Base-by-base conservation (phyloP, 495 filamentous ascomycete species). In the Lasiosphaeriaceae sp. region DNA sequence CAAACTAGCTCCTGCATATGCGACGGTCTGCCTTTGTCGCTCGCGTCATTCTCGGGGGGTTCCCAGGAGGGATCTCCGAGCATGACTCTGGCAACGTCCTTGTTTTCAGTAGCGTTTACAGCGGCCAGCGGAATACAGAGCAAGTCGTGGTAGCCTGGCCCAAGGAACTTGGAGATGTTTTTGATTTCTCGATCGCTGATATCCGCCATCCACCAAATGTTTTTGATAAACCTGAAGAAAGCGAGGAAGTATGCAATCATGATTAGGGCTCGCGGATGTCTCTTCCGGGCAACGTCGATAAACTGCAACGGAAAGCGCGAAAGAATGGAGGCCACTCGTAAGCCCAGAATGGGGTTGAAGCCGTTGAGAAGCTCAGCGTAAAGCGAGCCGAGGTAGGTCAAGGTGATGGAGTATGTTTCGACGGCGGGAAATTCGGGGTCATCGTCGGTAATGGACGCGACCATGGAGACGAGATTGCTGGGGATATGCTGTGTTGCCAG, bases 201-300 rank as follows among this genome's bases (percentile, higher is more conserved):
- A 11, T 66, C 73, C 16, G 60, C 46, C 52, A 77, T 56, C 78
- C 80, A 82, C 80, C 78, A 82, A 16, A 62, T 41, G 0, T 55
- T 22, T 1, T 39, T 41, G 19, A 69, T 48, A 8, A 80, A 22
- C 58, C 76, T 77, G 7, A 67, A 43, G 50, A 80, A 79, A 24
- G 61, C 67, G 14, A 80, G 66, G 48, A 75, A 79, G 45, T 81
- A 56, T 1, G 78, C 75, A 5, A 81, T 26, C 14, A 83, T 74
- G 8, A 82, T 62, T 0, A 82, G 61, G 0, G 86, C 81, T 41
- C 85, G 78, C 0, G 84, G 82, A 35, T 77, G 69, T 11, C 71
- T 72, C 39, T 77, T 64, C 11, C 72, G 71, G 4, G 83, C 75
- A 21, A 83, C 68, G 0, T 77, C 72, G 14, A 83, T 60, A 61